phyloP scores from a whole-genome alignment of 225 moss, liverwort and hornwort genomes.

The Polytrichum formosum region DNA sequence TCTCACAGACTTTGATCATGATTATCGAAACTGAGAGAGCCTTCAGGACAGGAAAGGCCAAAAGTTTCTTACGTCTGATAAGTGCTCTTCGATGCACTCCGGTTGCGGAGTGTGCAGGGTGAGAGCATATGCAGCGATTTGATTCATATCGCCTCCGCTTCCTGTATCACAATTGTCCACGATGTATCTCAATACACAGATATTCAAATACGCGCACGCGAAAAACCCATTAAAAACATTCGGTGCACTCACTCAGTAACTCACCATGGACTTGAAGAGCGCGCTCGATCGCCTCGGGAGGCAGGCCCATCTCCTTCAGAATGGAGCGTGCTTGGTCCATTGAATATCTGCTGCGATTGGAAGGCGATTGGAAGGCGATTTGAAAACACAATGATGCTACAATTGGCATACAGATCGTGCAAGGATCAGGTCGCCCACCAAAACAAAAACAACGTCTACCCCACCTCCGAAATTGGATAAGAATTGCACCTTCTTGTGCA shows the following conservation, averaged over 20 bases:
- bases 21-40: not conserved
- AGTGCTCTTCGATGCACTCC: constrained; percentile 54
- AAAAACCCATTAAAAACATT: not conserved
- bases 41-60: not conserved
- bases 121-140: constrained; percentile 29
- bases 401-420: too few relatives aligned
- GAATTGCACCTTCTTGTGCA: too few relatives aligned
- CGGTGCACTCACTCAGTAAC: constrained; percentile 1
- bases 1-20: not conserved
- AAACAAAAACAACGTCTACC: too few relatives aligned
- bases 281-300: constrained; percentile 32
- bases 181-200: not conserved
- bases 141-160: constrained; percentile 32
- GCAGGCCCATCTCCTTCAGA: constrained; percentile 30
- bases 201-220: not conserved
- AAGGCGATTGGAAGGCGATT: too few relatives aligned
- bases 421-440: too few relatives aligned
- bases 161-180: constrained; percentile 18
- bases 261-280: constrained; percentile 30
- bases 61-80: constrained; percentile 35
- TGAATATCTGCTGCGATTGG: too few relatives aligned
- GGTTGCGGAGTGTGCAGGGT: constrained; percentile 38
- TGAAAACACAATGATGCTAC: too few relatives aligned
- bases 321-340: constrained; percentile 24
- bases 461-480: too few relatives aligned